Evolutionary conservation across 1,284 basidiomycete genomes (phyloP).

Genomic region (Anthracocystis walkeri): DNA sequence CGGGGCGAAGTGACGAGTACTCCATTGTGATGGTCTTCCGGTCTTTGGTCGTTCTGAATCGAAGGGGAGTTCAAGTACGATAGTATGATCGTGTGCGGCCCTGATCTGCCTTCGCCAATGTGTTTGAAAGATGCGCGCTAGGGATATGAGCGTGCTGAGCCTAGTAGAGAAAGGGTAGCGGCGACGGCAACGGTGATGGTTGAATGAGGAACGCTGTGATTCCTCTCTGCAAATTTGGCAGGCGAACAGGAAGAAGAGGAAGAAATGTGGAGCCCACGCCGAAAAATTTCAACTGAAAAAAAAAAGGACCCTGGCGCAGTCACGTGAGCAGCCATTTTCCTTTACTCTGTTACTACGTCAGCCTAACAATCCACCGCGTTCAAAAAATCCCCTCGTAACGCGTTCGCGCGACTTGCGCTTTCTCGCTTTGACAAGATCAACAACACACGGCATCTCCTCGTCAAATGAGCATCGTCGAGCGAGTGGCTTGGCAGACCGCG

Average conservation of each 20-base stretch:
- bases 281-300: conserved; percentile 6
- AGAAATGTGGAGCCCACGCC: conserved; percentile 14
- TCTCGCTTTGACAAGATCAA: not conserved
- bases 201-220: not conserved
- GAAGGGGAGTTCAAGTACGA: not conserved
- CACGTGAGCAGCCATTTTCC: not conserved
- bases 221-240: conserved; percentile 1
- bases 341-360: not conserved
- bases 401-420: not conserved
- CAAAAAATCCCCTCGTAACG: not conserved
- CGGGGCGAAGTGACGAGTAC: conserved; percentile 30
- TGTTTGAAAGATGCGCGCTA: too few species aligned
- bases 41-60: not conserved
- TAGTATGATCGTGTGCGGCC: not conserved
- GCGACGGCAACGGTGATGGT: not conserved
- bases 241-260: conserved; percentile 9
- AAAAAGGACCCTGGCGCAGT: conserved; percentile 9
- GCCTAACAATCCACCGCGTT: not conserved
- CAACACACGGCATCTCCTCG: not conserved
- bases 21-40: conserved; percentile 24
- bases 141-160: not conserved
- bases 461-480: too few species aligned
- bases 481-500: too few species aligned
- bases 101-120: too few species aligned
- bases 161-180: too few species aligned